phyloP scores from a whole-genome alignment of 2,329 filamentous ascomycete genomes.

The Orbilia quercus region DNA sequence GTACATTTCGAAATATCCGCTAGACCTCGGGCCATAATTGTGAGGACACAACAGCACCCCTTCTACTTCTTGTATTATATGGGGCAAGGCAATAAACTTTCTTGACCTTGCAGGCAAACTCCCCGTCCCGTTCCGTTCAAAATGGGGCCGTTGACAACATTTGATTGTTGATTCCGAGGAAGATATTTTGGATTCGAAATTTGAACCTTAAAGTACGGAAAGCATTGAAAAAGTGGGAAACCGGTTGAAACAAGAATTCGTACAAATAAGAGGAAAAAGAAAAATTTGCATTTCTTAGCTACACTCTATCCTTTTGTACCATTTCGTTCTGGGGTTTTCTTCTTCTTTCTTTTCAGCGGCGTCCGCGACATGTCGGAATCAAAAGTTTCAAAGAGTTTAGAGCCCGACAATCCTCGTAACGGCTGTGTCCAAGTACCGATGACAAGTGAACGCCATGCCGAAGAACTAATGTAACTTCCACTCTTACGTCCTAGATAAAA shows the following conservation, averaged over 20 bases:
- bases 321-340: slow-evolving; percentile 15
- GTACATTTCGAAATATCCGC: slow-evolving; percentile 31
- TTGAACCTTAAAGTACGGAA: slow-evolving; percentile 24
- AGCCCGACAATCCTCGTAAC: slow-evolving; percentile 23
- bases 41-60: slow-evolving; percentile 26
- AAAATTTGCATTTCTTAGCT: neutral
- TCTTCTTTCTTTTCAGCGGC: slow-evolving; percentile 43
- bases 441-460: slow-evolving; percentile 45
- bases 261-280: neutral
- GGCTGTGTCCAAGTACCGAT: slow-evolving; percentile 33
- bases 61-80: slow-evolving; percentile 21
- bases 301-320: neutral
- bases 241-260: slow-evolving; percentile 1
- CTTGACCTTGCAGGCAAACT: slow-evolving; percentile 8
- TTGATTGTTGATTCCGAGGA: slow-evolving; percentile 29
- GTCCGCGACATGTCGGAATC: slow-evolving; percentile 36
- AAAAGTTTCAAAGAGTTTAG: slow-evolving; percentile 45
- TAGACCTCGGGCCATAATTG: slow-evolving; percentile 33
- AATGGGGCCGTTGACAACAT: slow-evolving; percentile 40
- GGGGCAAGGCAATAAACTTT: neutral
- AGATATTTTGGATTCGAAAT: slow-evolving; percentile 23
- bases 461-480: slow-evolving; percentile 37
- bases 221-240: slow-evolving; percentile 1
- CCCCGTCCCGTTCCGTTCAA: slow-evolving; percentile 46
- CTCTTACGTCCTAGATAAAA: slow-evolving; percentile 23